Conservation (phyloP, 2,329 filamentous ascomycete genomes). For the Arachnopeziza araneosa region DNA sequence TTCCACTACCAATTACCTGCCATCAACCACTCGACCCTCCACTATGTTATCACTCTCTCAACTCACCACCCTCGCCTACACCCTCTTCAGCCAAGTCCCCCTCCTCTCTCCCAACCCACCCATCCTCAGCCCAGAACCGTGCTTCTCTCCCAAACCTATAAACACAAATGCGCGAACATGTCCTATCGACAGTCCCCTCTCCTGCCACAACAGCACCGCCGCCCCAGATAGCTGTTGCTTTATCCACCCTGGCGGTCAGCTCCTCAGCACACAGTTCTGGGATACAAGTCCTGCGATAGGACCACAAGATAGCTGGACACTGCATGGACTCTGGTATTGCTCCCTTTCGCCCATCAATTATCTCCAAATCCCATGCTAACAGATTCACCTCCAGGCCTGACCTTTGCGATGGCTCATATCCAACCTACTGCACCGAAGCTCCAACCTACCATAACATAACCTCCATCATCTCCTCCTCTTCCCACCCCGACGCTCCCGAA, state of each 20-base stretch:
- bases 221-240: slow-evolving; percentile 66
- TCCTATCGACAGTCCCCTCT: not conserved
- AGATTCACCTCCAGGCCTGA: slow-evolving; percentile 38
- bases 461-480: slow-evolving; percentile 50
- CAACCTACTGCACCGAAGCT: slow-evolving; percentile 56
- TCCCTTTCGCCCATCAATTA: not conserved
- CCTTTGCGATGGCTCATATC: slow-evolving; percentile 65
- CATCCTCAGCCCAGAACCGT: not conserved
- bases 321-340: slow-evolving; percentile 56
- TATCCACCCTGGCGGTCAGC: slow-evolving; percentile 63
- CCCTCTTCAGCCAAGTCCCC: not conserved
- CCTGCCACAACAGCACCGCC: slow-evolving; percentile 54
- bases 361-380: not conserved
- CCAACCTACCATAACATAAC: slow-evolving; percentile 62
- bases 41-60: not conserved
- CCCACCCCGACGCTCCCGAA: slow-evolving; percentile 37
- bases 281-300: slow-evolving; percentile 58
- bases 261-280: slow-evolving; percentile 76
- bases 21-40: not conserved
- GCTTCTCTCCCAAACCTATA: not conserved
- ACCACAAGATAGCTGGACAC: slow-evolving; percentile 65
- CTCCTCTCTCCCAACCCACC: not conserved
- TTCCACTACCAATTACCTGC: no score
- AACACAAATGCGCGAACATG: not conserved
- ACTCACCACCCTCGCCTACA: not conserved